Conservation (phyloP, 352 stramenopile genomes). For the Hyaloperonospora arabidopsidis region DNA sequence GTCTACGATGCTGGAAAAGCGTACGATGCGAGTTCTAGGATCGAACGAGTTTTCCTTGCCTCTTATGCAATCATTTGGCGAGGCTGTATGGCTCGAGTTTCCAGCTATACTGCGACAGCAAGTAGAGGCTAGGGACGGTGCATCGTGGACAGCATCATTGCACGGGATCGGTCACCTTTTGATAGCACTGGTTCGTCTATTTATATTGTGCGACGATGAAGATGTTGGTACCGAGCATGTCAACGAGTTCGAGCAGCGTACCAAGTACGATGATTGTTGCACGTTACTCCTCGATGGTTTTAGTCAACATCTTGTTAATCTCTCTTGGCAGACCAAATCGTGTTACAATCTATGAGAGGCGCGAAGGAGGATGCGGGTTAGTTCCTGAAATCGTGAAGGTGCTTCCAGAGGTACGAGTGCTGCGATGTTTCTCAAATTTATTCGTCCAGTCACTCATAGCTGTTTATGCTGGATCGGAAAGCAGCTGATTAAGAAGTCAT, state of each 20-base stretch:
- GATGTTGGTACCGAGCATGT: constrained; percentile 85
- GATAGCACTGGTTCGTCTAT: constrained; percentile 88
- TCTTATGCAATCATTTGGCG: constrained; percentile 91
- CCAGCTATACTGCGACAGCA: constrained; percentile 36
- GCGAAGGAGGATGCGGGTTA: constrained; percentile 83
- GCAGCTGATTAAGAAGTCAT: constrained; percentile 47
- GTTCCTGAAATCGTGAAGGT: constrained; percentile 64
- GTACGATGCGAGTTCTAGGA: constrained; percentile 64
- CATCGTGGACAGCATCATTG: constrained; percentile 45
- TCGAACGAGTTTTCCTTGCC: constrained; percentile 91
- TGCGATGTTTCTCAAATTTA: not conserved
- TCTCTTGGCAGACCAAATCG: constrained; percentile 48
- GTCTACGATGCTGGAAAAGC: constrained; percentile 79
- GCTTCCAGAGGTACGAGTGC: constrained; percentile 40
- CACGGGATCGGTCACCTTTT: constrained; percentile 88
- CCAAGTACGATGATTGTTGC: constrained; percentile 26
- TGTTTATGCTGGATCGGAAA: not conserved
- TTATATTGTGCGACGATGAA: constrained; percentile 82
- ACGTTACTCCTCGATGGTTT: not conserved
- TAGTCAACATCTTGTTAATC: constrained; percentile 4
- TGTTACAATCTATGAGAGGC: constrained; percentile 84
- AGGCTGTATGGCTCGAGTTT: constrained; percentile 93
- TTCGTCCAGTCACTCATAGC: not conserved
- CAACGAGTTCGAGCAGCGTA: constrained; percentile 60
- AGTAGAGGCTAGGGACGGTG: constrained; percentile 29